Percentiles rank a stretch among this genome's conserved stretches.
These are phyloP conservation scores for Hamigera avellanea DNA, from an alignment of 495 filamentous ascomycete species.

Conservation along the genomic window DNA sequence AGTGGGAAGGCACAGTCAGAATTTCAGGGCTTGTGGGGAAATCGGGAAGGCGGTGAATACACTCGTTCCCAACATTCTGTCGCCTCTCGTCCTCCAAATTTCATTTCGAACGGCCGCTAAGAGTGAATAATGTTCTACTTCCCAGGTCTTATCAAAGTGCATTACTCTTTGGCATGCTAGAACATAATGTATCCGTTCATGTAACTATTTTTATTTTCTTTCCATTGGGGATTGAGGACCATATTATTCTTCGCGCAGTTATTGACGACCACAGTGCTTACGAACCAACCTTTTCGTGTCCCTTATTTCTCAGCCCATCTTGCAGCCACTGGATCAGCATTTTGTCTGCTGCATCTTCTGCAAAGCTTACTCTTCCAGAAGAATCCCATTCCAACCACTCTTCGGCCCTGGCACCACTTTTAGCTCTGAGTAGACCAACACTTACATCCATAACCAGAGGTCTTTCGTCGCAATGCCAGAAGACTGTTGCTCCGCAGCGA, in stretches of 20 bases:
- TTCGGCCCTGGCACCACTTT: conserved; percentile 43
- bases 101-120: too few species aligned
- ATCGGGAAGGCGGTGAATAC: conserved; percentile 1
- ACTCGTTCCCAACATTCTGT: too few species aligned
- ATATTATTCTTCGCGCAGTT: too few species aligned
- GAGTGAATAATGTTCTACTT: too few species aligned
- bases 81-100: too few species aligned
- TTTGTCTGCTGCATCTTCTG: conserved; percentile 42
- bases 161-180: too few species aligned
- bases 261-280: too few species aligned
- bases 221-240: too few species aligned
- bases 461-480: conserved; percentile 48
- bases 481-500: conserved; percentile 53
- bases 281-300: too few species aligned
- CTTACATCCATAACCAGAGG: conserved; percentile 55
- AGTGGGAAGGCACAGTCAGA: background rate
- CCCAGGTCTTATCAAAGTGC: too few species aligned
- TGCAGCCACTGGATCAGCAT: conserved; percentile 22
- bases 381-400: conserved; percentile 51
- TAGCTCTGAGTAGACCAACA: conserved; percentile 43
- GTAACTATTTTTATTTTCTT: too few species aligned
- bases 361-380: conserved; percentile 44
- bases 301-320: conserved; percentile 7
- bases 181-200: too few species aligned
- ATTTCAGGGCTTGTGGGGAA: background rate